These are phyloP conservation scores for Neurospora cerealis DNA, from an alignment of 495 filamentous ascomycete genomes.

Conservation along the genomic window DNA sequence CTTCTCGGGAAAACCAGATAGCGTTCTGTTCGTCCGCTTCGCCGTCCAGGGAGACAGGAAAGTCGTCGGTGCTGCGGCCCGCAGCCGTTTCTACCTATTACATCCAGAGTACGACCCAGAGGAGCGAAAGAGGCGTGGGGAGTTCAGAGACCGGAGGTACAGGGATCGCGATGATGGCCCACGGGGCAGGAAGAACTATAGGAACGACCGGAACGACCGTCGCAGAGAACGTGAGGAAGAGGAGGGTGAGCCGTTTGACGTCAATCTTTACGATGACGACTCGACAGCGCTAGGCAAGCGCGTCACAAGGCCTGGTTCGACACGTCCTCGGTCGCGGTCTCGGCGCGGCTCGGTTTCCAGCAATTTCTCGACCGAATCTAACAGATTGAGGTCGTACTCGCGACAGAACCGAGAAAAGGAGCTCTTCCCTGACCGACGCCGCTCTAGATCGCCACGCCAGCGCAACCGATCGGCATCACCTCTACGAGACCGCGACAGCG, in stretches of 20 bases:
- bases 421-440: slow-evolving; percentile 37
- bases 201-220: slow-evolving; percentile 43
- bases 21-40: slow-evolving; percentile 58
- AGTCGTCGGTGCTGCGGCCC: slow-evolving; percentile 58
- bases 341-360: slow-evolving; percentile 26
- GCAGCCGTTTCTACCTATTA: slow-evolving; percentile 83
- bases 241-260: slow-evolving; percentile 51
- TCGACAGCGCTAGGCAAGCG: slow-evolving; percentile 27
- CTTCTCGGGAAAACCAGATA: slow-evolving; percentile 55
- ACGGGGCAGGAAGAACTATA: slow-evolving; percentile 23
- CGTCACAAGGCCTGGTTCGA: not conserved
- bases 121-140: slow-evolving; percentile 48
- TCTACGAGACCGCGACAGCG: slow-evolving; percentile 49
- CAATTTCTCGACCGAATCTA: slow-evolving; percentile 17
- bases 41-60: slow-evolving; percentile 73
- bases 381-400: slow-evolving; percentile 16
- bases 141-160: slow-evolving; percentile 31
- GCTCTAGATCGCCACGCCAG: slow-evolving; percentile 31
- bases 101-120: slow-evolving; percentile 82
- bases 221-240: slow-evolving; percentile 41
- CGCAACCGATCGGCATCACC: slow-evolving; percentile 66
- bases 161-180: slow-evolving; percentile 48
- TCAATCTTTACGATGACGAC: slow-evolving; percentile 71
- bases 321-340: slow-evolving; percentile 9
- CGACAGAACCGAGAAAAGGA: slow-evolving; percentile 36